phyloP scores from a whole-genome alignment of 495 filamentous ascomycete species.

The Xylaria cubensis region DNA sequence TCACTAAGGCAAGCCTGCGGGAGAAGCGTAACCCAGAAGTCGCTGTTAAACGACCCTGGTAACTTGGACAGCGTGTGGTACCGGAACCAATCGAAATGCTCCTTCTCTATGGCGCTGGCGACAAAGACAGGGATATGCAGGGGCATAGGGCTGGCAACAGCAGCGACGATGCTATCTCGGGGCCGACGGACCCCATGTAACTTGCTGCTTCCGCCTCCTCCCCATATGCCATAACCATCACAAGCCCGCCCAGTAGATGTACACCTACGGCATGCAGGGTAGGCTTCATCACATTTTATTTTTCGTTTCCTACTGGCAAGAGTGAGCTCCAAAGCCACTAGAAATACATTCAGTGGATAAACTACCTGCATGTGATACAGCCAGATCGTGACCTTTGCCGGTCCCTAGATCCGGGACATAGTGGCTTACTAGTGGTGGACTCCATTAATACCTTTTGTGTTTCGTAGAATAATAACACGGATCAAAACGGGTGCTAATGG shows the following conservation, averaged over 20 bases:
- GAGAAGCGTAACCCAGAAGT: background rate
- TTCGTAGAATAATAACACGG: background rate
- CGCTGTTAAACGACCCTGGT: slow-evolving; percentile 3
- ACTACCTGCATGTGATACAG: slow-evolving; percentile 4
- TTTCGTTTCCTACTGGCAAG: background rate
- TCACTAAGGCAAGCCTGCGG: background rate
- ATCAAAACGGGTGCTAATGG: background rate
- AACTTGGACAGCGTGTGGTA: background rate
- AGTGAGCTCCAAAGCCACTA: background rate
- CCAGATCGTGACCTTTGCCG: slow-evolving; percentile 3
- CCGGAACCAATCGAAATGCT: slow-evolving; percentile 11
- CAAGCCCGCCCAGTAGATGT: background rate
- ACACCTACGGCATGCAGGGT: background rate
- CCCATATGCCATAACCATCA: slow-evolving; percentile 4
- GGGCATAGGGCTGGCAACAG: background rate
- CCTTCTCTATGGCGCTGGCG: background rate
- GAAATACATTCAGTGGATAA: background rate
- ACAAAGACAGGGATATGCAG: background rate
- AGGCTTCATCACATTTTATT: slow-evolving; percentile 1
- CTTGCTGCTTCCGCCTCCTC: background rate
- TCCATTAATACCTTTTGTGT: background rate
- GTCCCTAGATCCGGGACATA: background rate
- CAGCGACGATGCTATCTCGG: background rate
- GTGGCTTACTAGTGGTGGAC: background rate
- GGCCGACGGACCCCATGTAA: background rate